Evolutionary conservation across 78 protist genomes (phyloP), one percentile per base, ranked within the genome.

Genomic region (Monosiga brevicollis): DNA sequence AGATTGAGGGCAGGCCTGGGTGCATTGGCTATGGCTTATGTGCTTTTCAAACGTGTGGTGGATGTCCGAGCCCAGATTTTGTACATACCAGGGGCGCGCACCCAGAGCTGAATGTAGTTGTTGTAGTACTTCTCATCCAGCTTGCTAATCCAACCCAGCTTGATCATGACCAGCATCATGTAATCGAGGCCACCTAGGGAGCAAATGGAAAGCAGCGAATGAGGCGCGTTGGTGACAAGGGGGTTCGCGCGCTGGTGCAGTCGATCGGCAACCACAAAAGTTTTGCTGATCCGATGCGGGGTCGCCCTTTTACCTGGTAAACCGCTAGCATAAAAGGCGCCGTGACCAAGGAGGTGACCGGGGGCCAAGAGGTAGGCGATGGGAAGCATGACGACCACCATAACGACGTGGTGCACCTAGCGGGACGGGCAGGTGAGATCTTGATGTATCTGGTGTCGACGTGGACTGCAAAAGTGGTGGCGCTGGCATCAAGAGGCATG

Each of bases 121-220:
- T 84, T 84, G 70, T 0, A 37, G 26, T 34, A 0, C 71, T 84
- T 84, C 78, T 84, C 87, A 23, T 11, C 22, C 42, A 76, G n/a
- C 73, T 39, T 36, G 23, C 2, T 0, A 40, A 84, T 62, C 72
- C n/a, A 3, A 29, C 73, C 73, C n/a, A 0, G 0, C 77, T 76
- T 73, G 49, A 84, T 80, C 41, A 41, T 2, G 82, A 40, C 35
- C 49, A 84, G 82, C 82, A 84, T 77, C 32, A 39, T 1, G 87
- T 84, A 84, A 70, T 84, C 87, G 54, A 77, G 15, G 26, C 87
- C 87, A n/a, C 87, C 87, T 11, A n/a, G n/a, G n/a, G n/a, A n/a
- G n/a, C n/a, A n/a, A n/a, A n/a, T n/a, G n/a, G n/a, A n/a, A n/a
- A n/a, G n/a, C n/a, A n/a, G n/a, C n/a, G n/a, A n/a, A n/a, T n/a